Evolutionary conservation across 345 rosid genomes (phyloP).

Genomic region (Viola odorata): DNA sequence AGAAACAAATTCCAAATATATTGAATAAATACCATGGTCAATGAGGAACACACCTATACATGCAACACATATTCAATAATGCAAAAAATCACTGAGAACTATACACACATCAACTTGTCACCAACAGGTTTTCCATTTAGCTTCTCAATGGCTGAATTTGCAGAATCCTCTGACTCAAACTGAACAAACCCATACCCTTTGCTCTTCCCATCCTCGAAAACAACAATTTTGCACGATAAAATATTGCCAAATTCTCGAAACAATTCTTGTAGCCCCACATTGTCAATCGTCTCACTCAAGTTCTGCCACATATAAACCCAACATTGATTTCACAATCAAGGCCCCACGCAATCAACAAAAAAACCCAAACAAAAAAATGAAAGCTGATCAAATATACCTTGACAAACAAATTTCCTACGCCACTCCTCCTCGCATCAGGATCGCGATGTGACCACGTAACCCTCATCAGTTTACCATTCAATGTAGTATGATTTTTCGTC

Average conservation of each 20-base stretch:
- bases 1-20: not conserved
- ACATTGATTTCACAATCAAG: not conserved
- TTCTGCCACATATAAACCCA: constrained; percentile 32
- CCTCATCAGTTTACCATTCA: constrained; percentile 63
- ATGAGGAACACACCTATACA: not conserved
- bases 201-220: constrained; percentile 56
- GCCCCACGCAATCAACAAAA: too few species aligned
- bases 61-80: not conserved
- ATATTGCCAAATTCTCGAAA: constrained; percentile 53
- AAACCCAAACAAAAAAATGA: not conserved
- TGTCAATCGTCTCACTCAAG: constrained; percentile 47
- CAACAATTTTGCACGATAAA: constrained; percentile 60
- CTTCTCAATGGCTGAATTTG: constrained; percentile 56
- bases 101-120: constrained; percentile 57
- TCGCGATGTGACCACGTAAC: constrained; percentile 66
- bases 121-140: constrained; percentile 38
- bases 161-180: constrained; percentile 50
- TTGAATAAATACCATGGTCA: not conserved
- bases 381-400: constrained; percentile 36
- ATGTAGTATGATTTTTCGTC: constrained; percentile 45
- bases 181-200: constrained; percentile 75
- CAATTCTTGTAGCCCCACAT: constrained; percentile 41
- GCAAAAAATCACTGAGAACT: not conserved
- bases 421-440: constrained; percentile 64
- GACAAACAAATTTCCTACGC: constrained; percentile 64